Percentiles rank a stretch among this genome's conserved stretches.
These are phyloP conservation scores for Lunasporangiospora selenospora DNA, from an alignment of 192 early-diverging fungal species.

Conservation along the genomic window DNA sequence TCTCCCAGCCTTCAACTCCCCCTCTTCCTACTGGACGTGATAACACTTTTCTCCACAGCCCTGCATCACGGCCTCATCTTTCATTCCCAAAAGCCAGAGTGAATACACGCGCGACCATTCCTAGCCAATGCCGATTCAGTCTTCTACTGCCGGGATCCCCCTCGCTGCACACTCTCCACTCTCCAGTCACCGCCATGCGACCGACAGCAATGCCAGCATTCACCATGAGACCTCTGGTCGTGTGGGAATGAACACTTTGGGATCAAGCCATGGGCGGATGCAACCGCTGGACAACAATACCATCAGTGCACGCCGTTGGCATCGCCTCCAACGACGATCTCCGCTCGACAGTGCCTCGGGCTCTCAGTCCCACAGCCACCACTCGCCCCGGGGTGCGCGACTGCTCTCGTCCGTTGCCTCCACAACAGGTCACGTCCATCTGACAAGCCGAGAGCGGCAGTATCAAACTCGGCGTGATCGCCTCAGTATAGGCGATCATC, in stretches of 20 bases:
- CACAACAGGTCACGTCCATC: neutral
- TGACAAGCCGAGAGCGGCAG: neutral
- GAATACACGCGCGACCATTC: neutral
- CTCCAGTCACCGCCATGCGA: neutral
- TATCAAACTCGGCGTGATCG: neutral
- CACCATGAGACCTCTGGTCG: neutral
- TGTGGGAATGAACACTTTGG: no score
- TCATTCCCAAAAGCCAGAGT: neutral
- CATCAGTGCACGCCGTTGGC: slow-evolving; percentile 19
- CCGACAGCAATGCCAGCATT: neutral
- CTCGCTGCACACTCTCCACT: no score
- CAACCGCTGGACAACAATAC: slow-evolving; percentile 18
- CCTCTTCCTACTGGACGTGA: neutral
- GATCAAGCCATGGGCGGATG: no score
- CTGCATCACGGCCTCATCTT: slow-evolving; percentile 5
- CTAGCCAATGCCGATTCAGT: neutral
- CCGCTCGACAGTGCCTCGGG: slow-evolving; percentile 2
- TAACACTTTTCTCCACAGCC: slow-evolving; percentile 1
- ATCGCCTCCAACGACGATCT: slow-evolving; percentile 33
- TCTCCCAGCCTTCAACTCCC: slow-evolving; percentile 4
- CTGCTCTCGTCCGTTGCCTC: slow-evolving; percentile 14
- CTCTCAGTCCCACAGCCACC: neutral
- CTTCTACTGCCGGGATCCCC: no score
- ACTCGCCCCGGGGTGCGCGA: slow-evolving; percentile 38
- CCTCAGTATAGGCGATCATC: neutral